Evolutionary conservation across 305 asterid genomes (phyloP).

Genomic region (Salvia sclarea): DNA sequence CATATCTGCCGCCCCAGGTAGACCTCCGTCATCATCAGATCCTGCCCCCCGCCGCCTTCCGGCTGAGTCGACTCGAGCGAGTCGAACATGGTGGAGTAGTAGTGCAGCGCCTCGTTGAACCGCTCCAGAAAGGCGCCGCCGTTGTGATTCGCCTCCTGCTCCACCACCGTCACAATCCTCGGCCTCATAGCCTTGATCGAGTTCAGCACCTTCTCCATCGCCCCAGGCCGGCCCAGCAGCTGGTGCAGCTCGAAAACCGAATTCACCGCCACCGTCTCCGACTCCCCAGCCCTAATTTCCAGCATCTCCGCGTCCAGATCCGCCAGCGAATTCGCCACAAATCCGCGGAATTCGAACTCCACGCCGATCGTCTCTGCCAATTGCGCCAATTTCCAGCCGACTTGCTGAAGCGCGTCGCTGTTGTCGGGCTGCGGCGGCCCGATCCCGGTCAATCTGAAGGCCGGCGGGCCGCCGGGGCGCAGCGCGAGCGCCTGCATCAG

Average conservation of each 20-base stretch:
- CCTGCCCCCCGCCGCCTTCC: conserved; percentile 48
- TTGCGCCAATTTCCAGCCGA: conserved; percentile 77
- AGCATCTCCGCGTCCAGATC: conserved; percentile 60
- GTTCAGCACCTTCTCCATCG: conserved; percentile 52
- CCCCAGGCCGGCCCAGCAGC: conserved; percentile 48
- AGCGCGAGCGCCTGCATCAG: conserved; percentile 75
- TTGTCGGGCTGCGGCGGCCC: conserved; percentile 83
- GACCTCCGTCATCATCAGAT: conserved; percentile 70
- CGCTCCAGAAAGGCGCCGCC: conserved; percentile 59
- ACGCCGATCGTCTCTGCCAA: conserved; percentile 65
- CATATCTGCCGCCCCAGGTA: conserved; percentile 74
- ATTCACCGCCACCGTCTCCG: conserved; percentile 69
- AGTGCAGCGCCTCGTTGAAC: conserved; percentile 77
- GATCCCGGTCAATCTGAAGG: conserved; percentile 70
- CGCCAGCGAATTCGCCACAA: conserved; percentile 65
- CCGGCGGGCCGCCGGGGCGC: conserved; percentile 72
- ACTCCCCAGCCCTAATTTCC: conserved; percentile 47
- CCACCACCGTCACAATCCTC: conserved; percentile 64
- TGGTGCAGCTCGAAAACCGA: conserved; percentile 75
- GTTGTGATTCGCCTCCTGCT: conserved; percentile 76
- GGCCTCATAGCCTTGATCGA: conserved; percentile 58
- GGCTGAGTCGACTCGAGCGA: conserved; percentile 60
- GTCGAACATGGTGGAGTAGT: conserved; percentile 84
- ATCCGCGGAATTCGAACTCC: conserved; percentile 70
- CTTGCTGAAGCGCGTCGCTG: conserved; percentile 64